A percentile compares a stretch with the other conserved stretches of the same genome.
Conservation (phyloP, 2,329 filamentous ascomycete genomes). For the Curvularia sp. region DNA sequence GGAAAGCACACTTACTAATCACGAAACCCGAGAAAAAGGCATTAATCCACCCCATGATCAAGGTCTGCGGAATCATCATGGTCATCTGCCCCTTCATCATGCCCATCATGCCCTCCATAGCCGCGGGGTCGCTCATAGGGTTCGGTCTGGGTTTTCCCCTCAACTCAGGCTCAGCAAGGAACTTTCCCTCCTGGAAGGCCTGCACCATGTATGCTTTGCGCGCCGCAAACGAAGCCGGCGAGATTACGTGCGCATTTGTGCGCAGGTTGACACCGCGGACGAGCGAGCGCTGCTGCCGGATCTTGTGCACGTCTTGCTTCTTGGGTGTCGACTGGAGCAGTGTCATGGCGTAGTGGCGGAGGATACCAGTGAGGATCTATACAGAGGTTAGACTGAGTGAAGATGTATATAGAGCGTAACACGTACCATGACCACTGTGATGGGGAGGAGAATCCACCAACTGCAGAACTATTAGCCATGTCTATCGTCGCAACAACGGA, state of each 20-base stretch:
- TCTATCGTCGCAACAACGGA: slow-evolving; percentile 4
- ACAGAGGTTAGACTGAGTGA: slow-evolving; percentile 19
- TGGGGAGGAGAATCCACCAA: slow-evolving; percentile 98
- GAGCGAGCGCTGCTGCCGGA: slow-evolving; percentile 85
- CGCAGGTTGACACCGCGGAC: slow-evolving; percentile 85
- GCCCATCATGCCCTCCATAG: slow-evolving; percentile 99
- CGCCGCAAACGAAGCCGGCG: slow-evolving; percentile 75
- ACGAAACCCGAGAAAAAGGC: slow-evolving; percentile 98
- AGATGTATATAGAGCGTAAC: neutral
- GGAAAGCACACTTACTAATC: slow-evolving; percentile 70
- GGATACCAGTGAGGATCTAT: slow-evolving; percentile 87
- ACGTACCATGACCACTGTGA: slow-evolving; percentile 91
- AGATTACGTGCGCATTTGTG: slow-evolving; percentile 80
- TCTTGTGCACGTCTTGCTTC: slow-evolving; percentile 73
- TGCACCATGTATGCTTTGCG: slow-evolving; percentile 82
- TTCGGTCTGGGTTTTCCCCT: slow-evolving; percentile 89
- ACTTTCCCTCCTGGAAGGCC: slow-evolving; percentile 84
- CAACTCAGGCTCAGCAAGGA: slow-evolving; percentile 85
- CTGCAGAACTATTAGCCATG: slow-evolving; percentile 58
- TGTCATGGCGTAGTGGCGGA: slow-evolving; percentile 95
- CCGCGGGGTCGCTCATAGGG: slow-evolving; percentile 91
- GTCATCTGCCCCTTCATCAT: slow-evolving; percentile 99
- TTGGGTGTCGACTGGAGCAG: slow-evolving; percentile 87
- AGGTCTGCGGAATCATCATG: slow-evolving; percentile 98
- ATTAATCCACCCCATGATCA: slow-evolving; percentile 99